Evolutionary conservation across 1,284 basidiomycete genomes (phyloP).

Genomic region (Melampsora larici-populina): DNA sequence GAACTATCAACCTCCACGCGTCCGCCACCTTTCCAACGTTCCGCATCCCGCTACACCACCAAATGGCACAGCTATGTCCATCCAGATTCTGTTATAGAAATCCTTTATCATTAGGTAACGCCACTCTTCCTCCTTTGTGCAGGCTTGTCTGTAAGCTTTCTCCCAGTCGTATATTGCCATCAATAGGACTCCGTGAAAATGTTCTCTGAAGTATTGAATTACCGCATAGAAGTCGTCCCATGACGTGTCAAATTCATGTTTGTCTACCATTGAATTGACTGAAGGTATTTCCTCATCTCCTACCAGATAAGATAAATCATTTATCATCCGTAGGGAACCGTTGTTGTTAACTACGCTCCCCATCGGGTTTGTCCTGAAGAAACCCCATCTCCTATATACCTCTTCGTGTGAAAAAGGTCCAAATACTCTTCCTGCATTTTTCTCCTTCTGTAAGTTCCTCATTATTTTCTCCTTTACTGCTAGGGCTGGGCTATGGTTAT

Average conservation of each 20-base stretch:
- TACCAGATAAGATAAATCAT: too few relatives aligned
- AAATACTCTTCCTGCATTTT: not conserved
- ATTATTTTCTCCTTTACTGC: too few relatives aligned
- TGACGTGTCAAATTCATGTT: not conserved
- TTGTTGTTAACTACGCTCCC: not conserved
- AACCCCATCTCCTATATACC: not conserved
- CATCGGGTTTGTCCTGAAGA: slow-evolving; percentile 5
- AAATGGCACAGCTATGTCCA: not conserved
- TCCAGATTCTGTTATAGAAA: not conserved
- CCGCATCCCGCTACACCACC: slow-evolving; percentile 10
- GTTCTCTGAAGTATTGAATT: not conserved
- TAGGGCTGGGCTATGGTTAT: too few relatives aligned
- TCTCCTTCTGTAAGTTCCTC: too few relatives aligned
- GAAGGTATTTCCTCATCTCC: not conserved
- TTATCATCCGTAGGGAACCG: not conserved
- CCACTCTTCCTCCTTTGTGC: slow-evolving; percentile 17
- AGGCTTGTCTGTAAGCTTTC: not conserved
- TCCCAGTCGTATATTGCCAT: too few relatives aligned
- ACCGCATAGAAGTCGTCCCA: too few relatives aligned
- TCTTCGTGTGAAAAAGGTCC: slow-evolving; percentile 3
- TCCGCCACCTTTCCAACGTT: not conserved
- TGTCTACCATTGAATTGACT: not conserved
- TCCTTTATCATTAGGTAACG: not conserved
- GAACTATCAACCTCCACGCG: not conserved
- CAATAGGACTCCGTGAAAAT: not conserved